Percentiles rank a stretch among this genome's conserved stretches.
These are phyloP conservation scores for Pseudocercospora pini-densiflorae DNA, from an alignment of 2,329 filamentous ascomycete genomes.

Conservation along the genomic window DNA sequence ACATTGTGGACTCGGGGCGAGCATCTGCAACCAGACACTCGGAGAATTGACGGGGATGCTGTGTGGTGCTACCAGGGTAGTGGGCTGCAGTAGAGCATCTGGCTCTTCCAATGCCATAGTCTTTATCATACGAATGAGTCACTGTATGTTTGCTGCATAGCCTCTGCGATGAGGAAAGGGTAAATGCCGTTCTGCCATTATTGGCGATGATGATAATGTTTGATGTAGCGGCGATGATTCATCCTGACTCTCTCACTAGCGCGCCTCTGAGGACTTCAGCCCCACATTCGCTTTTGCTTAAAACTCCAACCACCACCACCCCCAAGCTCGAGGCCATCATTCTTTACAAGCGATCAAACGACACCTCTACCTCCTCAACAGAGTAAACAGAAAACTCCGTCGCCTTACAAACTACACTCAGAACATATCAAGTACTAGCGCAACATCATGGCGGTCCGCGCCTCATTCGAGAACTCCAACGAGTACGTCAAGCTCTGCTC, in stretches of 20 bases:
- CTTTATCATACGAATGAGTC: neutral
- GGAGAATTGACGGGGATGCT: neutral
- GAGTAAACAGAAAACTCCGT: neutral
- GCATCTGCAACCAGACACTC: neutral
- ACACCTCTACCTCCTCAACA: neutral
- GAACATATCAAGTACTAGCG: neutral
- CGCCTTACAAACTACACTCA: neutral
- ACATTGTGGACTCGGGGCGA: neutral
- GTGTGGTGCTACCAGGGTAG: neutral
- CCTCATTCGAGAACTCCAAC: constrained; percentile 86
- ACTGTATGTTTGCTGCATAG: neutral
- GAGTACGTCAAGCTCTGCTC: constrained; percentile 62
- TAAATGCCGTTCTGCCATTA: neutral
- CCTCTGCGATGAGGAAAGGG: neutral
- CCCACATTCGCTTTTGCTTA: neutral
- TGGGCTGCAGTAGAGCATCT: neutral
- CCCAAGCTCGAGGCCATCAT: neutral
- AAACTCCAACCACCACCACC: neutral
- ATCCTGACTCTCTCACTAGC: neutral
- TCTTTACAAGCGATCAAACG: neutral
- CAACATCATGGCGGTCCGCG: constrained; percentile 56
- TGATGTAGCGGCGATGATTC: neutral
- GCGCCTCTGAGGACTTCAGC: neutral
- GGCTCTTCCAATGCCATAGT: neutral
- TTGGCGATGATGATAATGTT: neutral